phyloP scores from a whole-genome alignment of 2,329 filamentous ascomycete genomes.

The Mycosphaerella arachidis region DNA sequence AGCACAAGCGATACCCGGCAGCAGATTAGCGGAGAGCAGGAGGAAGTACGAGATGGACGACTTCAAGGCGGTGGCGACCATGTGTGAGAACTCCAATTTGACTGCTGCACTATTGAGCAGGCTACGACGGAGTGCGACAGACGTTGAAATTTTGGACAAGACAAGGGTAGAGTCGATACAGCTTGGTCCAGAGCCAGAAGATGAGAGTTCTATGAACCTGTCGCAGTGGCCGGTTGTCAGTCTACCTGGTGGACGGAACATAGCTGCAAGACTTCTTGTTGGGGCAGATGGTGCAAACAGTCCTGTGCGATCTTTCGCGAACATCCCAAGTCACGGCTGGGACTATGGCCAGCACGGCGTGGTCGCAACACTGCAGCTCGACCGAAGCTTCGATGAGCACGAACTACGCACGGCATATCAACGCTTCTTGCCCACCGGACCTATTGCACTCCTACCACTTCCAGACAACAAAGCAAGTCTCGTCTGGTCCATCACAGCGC shows the following conservation, averaged over 20 bases:
- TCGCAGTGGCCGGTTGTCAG: conserved; percentile 82
- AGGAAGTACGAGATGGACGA: conserved; percentile 23
- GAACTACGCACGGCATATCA: conserved; percentile 78
- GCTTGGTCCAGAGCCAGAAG: conserved; percentile 61
- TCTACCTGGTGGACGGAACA: conserved; percentile 57
- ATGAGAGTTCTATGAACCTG: conserved; percentile 59
- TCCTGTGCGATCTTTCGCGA: conserved; percentile 83
- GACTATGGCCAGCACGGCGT: conserved; percentile 89
- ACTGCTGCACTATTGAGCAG: conserved; percentile 66
- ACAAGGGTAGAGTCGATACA: conserved; percentile 75
- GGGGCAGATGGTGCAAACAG: conserved; percentile 95
- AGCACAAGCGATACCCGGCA: conserved; percentile 28
- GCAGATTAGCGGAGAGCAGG: conserved; percentile 21
- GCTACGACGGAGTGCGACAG: conserved; percentile 55
- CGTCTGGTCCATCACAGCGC: conserved; percentile 90
- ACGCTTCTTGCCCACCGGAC: conserved; percentile 87
- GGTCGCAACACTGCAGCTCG: conserved; percentile 77
- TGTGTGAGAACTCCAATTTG: conserved; percentile 92
- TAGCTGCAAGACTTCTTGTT: conserved; percentile 79
- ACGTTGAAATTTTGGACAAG: conserved; percentile 67
- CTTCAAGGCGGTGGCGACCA: conserved; percentile 69
- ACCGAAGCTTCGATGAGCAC: conserved; percentile 27
- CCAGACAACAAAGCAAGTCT: conserved; percentile 78
- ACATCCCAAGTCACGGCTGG: conserved; percentile 82
- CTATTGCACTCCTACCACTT: conserved; percentile 84